Base-by-base conservation (phyloP, 2,329 filamentous ascomycete species). In the Cryphonectria naterciae region DNA sequence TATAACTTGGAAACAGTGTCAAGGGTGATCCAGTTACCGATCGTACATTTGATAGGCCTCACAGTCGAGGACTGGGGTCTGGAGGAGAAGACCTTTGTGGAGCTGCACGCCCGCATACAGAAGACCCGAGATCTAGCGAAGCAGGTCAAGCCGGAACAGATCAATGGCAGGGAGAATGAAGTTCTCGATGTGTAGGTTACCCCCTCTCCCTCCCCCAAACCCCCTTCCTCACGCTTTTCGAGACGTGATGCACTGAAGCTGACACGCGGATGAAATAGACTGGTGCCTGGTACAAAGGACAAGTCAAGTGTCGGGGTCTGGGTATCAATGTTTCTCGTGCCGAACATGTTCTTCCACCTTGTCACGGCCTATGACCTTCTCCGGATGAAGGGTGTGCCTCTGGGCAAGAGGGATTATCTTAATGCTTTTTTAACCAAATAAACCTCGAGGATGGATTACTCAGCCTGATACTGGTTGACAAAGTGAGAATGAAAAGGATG, bases 341-440 rank as follows among this genome's bases (percentile, higher is more conserved):
- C 88, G 3, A 90, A 91, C 75, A 85, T 90, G 74, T 90, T 84
- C 78, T 91, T 91, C 74, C 89, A 91, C 74, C 70, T 86, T 15
- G 82, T 81, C 15, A 87, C 83, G 19, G 84, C 87, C 13, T 91
- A 91, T 77, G 82, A 79, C 2, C 85, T 91, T 67, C 76, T 91
- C 75, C 80, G 89, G 60, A 82, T 81, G 63, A 83, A 86, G 77
- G 88, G 88, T 0, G 86, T 91, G 37, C 83, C 83, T 0, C n/a
- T 91, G 19, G 87, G 87, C 2, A 90, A 90, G 78, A 63, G 75
- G 46, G 87, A 91, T 75, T 91, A 83, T 74, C 74, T 89, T 71
- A 25, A 22, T 13, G 61, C 54, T 56, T 75, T 74, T 52, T 13
- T 76, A 2, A 1, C 22, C 2, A 2, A 15, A 43, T 46, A 52